phyloP scores from a whole-genome alignment of 106 monocot species.

The Agapanthus africanus region DNA sequence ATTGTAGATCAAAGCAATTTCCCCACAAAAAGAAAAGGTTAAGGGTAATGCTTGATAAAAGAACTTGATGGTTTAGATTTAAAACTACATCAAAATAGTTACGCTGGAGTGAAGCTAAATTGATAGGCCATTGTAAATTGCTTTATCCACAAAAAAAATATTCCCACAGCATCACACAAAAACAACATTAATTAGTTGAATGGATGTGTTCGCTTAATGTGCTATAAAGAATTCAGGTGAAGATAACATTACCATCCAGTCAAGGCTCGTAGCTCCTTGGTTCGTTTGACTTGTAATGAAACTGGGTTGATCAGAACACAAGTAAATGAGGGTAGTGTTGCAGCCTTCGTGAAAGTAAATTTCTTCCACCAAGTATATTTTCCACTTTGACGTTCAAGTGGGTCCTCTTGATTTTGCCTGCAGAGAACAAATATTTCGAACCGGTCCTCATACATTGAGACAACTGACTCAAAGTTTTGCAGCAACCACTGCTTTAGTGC shows the following conservation, averaged over 20 bases:
- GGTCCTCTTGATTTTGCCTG: conserved; percentile 23
- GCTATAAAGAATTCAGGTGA: not conserved
- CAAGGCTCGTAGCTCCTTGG: conserved; percentile 77
- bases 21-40: too few species aligned
- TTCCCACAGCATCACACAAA: not conserved
- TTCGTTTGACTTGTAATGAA: conserved; percentile 60
- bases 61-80: not conserved
- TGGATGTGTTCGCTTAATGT: not conserved
- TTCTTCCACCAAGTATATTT: conserved; percentile 49
- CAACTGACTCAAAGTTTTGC: conserved; percentile 79
- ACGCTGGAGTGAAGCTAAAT: not conserved
- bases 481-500: conserved; percentile 71
- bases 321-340: conserved; percentile 12
- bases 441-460: conserved; percentile 84
- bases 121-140: not conserved
- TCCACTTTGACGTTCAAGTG: conserved; percentile 16
- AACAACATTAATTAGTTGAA: not conserved
- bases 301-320: conserved; percentile 46
- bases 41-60: not conserved
- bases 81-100: not conserved
- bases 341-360: conserved; percentile 30
- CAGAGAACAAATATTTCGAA: conserved; percentile 58
- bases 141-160: not conserved
- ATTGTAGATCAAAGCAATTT: not conserved
- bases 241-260: conserved; percentile 78